phyloP scores from a whole-genome alignment of 1,284 basidiomycete genomes.

The Ceratobasidium sp. region DNA sequence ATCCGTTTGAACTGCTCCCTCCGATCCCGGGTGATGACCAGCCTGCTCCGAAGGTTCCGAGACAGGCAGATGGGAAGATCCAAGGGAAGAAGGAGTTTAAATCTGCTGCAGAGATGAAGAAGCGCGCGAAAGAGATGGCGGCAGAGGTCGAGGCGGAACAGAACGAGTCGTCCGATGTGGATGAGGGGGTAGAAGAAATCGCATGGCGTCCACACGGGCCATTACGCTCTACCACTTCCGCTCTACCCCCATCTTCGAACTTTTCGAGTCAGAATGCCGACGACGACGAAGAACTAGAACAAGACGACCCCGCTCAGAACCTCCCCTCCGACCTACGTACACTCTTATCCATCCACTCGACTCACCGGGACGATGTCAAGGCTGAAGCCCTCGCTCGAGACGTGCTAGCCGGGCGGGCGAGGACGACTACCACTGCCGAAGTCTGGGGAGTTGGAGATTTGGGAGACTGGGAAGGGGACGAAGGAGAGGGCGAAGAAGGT shows the following conservation, averaged over 20 bases:
- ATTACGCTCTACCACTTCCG: not conserved
- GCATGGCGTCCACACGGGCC: constrained; percentile 22
- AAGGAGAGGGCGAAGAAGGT: constrained; percentile 39
- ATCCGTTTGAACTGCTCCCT: constrained; percentile 32
- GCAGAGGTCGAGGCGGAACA: constrained; percentile 28
- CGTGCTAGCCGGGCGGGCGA: constrained; percentile 40
- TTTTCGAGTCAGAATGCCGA: not conserved
- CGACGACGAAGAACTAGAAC: constrained; percentile 9
- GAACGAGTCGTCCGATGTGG: constrained; percentile 44
- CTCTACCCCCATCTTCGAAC: not conserved
- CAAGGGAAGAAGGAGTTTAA: not conserved
- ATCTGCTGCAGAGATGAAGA: constrained; percentile 23
- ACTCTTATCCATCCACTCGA: constrained; percentile 42
- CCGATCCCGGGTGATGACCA: constrained; percentile 26
- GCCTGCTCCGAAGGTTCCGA: not conserved
- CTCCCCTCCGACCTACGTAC: constrained; percentile 32
- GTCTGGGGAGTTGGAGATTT: constrained; percentile 49
- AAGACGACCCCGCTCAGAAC: constrained; percentile 1
- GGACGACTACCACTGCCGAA: constrained; percentile 24
- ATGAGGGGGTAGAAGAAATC: constrained; percentile 24
- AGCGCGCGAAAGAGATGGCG: constrained; percentile 11
- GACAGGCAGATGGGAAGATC: not conserved
- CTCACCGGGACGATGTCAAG: constrained; percentile 24
- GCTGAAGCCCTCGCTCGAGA: constrained; percentile 31
- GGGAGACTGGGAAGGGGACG: constrained; percentile 23